Evolutionary conservation across 305 asterid species (phyloP), one percentile per base, ranked within the genome.

Genomic region (Petunia hybrid): DNA sequence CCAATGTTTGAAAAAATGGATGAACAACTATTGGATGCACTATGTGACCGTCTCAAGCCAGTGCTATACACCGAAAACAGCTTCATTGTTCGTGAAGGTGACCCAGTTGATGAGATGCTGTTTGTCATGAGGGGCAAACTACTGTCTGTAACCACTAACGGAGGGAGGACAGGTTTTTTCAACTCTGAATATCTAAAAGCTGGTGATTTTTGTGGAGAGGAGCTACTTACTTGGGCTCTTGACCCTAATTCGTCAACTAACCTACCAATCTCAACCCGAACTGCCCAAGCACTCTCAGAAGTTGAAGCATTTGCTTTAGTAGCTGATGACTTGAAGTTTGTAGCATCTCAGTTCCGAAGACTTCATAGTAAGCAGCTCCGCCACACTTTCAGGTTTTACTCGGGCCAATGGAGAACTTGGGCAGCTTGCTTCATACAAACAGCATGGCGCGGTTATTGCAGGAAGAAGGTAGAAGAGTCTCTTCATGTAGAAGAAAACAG

Each of bases 1-100:
- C 90, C 91, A 6, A 85, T 89, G 91, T 87, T 89, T 73, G 90
- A 85, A 65, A 89, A 85, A 79, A 80, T 87, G 90, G 91, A 89
- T 10, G 91, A 89, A 45, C 91, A 89, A 80, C 86, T 89, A 55
- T 41, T 89, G 79, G 90, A 87, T 61, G 91, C 90, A 14, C n/a
- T 87, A 81, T 89, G 91, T 36, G 91, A 87, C 48, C 84, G 88
- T 35, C 87, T 88, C 10, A 86, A 86, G 83, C 91, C 88, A 55
- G 86, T 83, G 13, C 84, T 88, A 13, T 84, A 83, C 87, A 84
- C 91, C 8, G 83, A 86, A 80, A 82, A 86, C 31, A 88, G 91
- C 85, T 83, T 14, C 79, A 88, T 88, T 55, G 83, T 84, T 62
- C 82, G 91, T 71, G 91, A 88, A 64, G 91, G 89, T 35, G 91